Conservation (phyloP, 345 rosid genomes). For the Angophora floribunda region DNA sequence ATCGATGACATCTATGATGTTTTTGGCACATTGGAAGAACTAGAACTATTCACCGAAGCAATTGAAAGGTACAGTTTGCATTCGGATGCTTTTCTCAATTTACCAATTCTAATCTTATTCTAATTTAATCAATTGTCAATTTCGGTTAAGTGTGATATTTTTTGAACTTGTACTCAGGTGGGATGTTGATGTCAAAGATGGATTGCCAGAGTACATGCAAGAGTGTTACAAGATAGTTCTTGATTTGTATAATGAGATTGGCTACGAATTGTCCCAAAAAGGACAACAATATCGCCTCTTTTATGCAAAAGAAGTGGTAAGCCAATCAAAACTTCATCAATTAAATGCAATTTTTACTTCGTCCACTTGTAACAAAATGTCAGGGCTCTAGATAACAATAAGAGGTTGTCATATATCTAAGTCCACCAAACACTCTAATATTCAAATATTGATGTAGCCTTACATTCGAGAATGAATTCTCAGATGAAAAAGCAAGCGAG, state of each 20-base stretch:
- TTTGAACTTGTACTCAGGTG: not conserved
- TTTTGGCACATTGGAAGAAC: constrained; percentile 19
- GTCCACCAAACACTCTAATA: not conserved
- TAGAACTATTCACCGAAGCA: constrained; percentile 4
- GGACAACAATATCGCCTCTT: constrained; percentile 1
- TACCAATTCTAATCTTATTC: not conserved
- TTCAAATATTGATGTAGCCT: not conserved
- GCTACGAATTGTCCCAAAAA: not conserved
- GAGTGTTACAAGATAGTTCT: constrained; percentile 9
- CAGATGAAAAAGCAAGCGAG: not conserved
- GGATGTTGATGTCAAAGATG: not conserved
- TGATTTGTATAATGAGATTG: constrained; percentile 15
- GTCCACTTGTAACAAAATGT: not conserved
- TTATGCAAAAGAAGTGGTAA: constrained; percentile 19
- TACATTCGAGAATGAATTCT: not conserved
- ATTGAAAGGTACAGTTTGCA: constrained; percentile 8
- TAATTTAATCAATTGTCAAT: not conserved
- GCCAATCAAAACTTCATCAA: not conserved
- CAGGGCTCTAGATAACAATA: not conserved
- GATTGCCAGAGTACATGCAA: constrained; percentile 20
- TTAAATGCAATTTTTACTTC: not conserved
- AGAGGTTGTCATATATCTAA: too few species aligned
- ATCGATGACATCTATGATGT: constrained; percentile 17
- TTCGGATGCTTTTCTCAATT: not conserved
- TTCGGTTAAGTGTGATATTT: not conserved